These are phyloP conservation scores for Priceomyces castillae DNA, from an alignment of 805 yeast genomes.

Conservation along the genomic window DNA sequence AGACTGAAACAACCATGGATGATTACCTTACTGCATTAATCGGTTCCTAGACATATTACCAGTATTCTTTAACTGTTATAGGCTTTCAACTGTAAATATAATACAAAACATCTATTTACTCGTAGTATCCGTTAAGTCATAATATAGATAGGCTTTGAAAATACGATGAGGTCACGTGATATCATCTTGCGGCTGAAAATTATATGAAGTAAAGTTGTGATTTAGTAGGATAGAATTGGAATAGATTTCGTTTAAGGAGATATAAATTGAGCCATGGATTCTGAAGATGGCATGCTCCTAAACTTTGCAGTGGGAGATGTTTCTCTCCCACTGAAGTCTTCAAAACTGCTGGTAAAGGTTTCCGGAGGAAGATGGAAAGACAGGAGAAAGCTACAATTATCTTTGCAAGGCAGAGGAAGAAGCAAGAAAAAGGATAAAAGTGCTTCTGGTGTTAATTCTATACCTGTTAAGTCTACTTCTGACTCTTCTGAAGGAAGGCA, in stretches of 20 bases:
- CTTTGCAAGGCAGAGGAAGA: constrained; percentile 45
- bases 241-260: background rate
- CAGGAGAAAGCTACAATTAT: constrained; percentile 59
- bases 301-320: constrained; percentile 57
- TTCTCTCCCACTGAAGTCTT: constrained; percentile 18
- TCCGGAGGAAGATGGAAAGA: constrained; percentile 84
- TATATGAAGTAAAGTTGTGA: background rate
- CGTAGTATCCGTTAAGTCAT: background rate
- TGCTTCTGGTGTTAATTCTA: constrained; percentile 33
- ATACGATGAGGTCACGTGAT: constrained; percentile 8
- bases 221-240: background rate
- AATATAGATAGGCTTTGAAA: background rate
- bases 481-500: background rate
- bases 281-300: constrained; percentile 71
- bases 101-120: background rate
- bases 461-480: constrained; percentile 13
- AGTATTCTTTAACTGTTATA: background rate
- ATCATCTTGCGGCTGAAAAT: constrained; percentile 9
- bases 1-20: constrained; percentile 21
- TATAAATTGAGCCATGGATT: constrained; percentile 22
- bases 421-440: constrained; percentile 14
- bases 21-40: constrained; percentile 26
- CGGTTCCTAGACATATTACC: constrained; percentile 1
- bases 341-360: constrained; percentile 36
- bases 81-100: background rate